A percentile compares a stretch with the other conserved stretches of the same genome.
Evolutionary conservation across 495 filamentous ascomycete genomes (phyloP).

Genomic region (Hapsidospora chrysogenum): DNA sequence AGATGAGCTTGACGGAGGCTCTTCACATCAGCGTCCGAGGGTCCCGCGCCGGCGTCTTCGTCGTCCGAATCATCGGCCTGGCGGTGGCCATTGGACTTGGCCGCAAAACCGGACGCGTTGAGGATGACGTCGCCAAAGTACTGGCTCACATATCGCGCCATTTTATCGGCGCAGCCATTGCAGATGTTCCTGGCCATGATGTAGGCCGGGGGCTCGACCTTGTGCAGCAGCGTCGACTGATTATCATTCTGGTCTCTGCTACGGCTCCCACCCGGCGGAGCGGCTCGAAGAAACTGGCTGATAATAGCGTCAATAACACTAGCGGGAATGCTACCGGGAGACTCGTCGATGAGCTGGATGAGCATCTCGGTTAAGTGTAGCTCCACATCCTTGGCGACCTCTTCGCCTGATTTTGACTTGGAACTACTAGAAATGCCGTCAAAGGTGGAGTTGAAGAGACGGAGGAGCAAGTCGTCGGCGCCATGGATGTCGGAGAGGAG

Average conservation of each 20-base stretch:
- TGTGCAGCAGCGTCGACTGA: constrained; percentile 63
- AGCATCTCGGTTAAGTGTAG: constrained; percentile 80
- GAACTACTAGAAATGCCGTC: constrained; percentile 74
- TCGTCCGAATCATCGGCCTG: constrained; percentile 41
- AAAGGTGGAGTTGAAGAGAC: constrained; percentile 76
- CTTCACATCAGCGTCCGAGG: constrained; percentile 66
- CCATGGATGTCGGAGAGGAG: constrained; percentile 81
- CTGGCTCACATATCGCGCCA: constrained; percentile 83
- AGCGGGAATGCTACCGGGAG: constrained; percentile 47
- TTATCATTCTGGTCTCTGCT: constrained; percentile 34
- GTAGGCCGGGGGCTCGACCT: constrained; percentile 81
- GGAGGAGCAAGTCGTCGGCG: constrained; percentile 54
- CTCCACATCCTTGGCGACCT: constrained; percentile 77
- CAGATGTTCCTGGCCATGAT: constrained; percentile 93
- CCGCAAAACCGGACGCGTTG: constrained; percentile 49
- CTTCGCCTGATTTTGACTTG: constrained; percentile 57
- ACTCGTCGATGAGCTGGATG: constrained; percentile 75
- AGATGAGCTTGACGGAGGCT: constrained; percentile 81
- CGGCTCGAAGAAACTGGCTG: constrained; percentile 83
- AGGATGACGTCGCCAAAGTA: constrained; percentile 97
- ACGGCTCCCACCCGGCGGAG: constrained; percentile 40
- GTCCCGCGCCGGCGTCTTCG: constrained; percentile 46
- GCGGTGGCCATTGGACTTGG: constrained; percentile 27
- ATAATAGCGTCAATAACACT: constrained; percentile 88
- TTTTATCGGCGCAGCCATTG: constrained; percentile 76